Evolutionary conservation across 1,139 yeast genomes (phyloP), one percentile per base, ranked within the genome.

Genomic region (Nakaseomyces uthaithaninus): DNA sequence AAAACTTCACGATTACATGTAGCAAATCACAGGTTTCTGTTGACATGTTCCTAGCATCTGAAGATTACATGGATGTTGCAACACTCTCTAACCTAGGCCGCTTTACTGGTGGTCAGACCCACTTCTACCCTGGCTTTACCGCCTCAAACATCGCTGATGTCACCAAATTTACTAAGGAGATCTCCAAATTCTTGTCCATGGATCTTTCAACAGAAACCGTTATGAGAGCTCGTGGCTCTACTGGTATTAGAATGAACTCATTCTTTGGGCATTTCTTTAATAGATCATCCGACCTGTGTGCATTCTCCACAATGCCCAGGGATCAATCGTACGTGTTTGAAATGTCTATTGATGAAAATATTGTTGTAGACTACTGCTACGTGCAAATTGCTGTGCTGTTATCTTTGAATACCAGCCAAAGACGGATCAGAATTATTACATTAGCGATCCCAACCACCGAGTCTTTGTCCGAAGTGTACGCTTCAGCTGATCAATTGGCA

Each of bases 221-320:
- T 19, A 72, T 91, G 67, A 80, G 98, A 63, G 93, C 91, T 33
- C 80, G 98, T 67, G 93, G 94, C 27, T 82, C 95, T 2, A 77
- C 89, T 45, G 97, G 97, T 24, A 64, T 91, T 50, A 78, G 91
- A 60, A 82, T 86, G 79, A 72, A 74, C 43, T 71, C 84, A 25
- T 89, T 84, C 66, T 89, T 75, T 60, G 99, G 99, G 50, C 93
- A 91, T 66, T 91, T 91, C 65, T 93, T 91, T 71, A 86, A 84
- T 64, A 77, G 98, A 63, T 86, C 96, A 1, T 81, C 95, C 3
- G 99, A 93, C 60, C 70, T 91, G 56, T 87, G 96, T 67, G 83
- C 96, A n/a, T 89, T 89, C 77, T 95, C 98, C 37, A 78, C 94
- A 3, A 83, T 86, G 75, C 95, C 98, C 51, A 77, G 98, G 59